Evolutionary conservation across 176 grass and related monocot genomes (phyloP).

Genomic region (Hordeum marinum): DNA sequence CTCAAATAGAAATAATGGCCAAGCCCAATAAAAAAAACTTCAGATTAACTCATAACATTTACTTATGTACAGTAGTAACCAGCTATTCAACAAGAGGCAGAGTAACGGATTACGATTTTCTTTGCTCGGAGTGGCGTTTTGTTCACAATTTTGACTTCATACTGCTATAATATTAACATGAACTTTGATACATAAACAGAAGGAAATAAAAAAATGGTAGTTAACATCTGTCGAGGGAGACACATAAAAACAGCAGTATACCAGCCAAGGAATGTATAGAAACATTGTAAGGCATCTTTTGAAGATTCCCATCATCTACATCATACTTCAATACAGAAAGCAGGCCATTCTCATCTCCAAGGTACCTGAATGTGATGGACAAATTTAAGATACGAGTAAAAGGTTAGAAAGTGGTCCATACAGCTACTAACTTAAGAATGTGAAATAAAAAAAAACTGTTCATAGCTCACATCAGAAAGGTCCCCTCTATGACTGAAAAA

Average conservation of each 20-base stretch:
- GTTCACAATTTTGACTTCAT: slow-evolving; percentile 16
- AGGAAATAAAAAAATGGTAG: background rate
- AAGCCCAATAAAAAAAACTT: background rate
- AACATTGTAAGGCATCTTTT: slow-evolving; percentile 76
- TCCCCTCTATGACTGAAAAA: slow-evolving; percentile 73
- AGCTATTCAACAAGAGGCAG: too few relatives aligned
- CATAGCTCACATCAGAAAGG: slow-evolving; percentile 72
- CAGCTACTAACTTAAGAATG: background rate
- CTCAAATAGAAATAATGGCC: background rate
- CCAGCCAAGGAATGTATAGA: slow-evolving; percentile 48
- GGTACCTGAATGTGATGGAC: slow-evolving; percentile 51
- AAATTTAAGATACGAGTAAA: slow-evolving; percentile 24
- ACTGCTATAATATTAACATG: background rate
- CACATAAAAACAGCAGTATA: slow-evolving; percentile 26
- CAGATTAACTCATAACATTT: slow-evolving; percentile 16
- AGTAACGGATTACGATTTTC: background rate
- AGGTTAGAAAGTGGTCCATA: background rate
- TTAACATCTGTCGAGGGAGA: background rate
- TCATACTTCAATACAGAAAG: slow-evolving; percentile 88
- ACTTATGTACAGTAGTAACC: background rate
- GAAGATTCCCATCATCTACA: slow-evolving; percentile 76
- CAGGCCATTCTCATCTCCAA: slow-evolving; percentile 93
- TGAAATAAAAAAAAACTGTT: background rate
- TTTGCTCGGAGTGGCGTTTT: slow-evolving; percentile 12
- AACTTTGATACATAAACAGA: slow-evolving; percentile 7